Conservation (phyloP, 2,329 filamentous ascomycete genomes). For the Tympanopsis confertula region DNA sequence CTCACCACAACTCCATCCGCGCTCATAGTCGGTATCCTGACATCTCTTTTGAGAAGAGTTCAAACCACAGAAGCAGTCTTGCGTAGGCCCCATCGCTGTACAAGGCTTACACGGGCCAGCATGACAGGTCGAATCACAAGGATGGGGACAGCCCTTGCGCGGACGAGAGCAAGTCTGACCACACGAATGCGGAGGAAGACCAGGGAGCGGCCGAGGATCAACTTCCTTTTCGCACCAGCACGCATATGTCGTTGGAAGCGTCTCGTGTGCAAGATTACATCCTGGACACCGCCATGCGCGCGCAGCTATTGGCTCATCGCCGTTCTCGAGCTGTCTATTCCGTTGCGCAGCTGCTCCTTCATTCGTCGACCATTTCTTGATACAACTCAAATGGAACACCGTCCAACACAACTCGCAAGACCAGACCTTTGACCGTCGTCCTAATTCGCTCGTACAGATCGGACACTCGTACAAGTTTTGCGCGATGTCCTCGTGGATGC, state of each 20-base stretch:
- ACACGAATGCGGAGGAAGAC: slow-evolving; percentile 82
- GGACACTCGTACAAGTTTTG: slow-evolving; percentile 88
- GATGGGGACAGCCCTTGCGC: slow-evolving; percentile 71
- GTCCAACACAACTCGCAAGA: slow-evolving; percentile 88
- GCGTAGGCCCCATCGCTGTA: slow-evolving; percentile 66
- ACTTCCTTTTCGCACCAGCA: slow-evolving; percentile 95
- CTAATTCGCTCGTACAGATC: slow-evolving; percentile 83
- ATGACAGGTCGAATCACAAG: slow-evolving; percentile 77
- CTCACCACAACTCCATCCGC: slow-evolving; percentile 77
- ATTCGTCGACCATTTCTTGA: slow-evolving; percentile 82
- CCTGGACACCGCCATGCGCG: slow-evolving; percentile 82
- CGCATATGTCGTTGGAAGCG: slow-evolving; percentile 61
- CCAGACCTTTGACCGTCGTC: slow-evolving; percentile 73
- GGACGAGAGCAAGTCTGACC: slow-evolving; percentile 81
- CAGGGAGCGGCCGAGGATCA: slow-evolving; percentile 62
- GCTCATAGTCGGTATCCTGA: slow-evolving; percentile 76
- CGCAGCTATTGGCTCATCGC: slow-evolving; percentile 35
- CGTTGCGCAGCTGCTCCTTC: slow-evolving; percentile 26
- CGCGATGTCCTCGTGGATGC: slow-evolving; percentile 73
- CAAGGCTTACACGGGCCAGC: slow-evolving; percentile 89
- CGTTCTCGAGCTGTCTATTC: slow-evolving; percentile 35
- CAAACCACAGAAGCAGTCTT: slow-evolving; percentile 80
- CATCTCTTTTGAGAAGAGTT: slow-evolving; percentile 62
- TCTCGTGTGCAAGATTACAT: slow-evolving; percentile 73
- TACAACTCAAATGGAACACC: slow-evolving; percentile 78